phyloP scores from a whole-genome alignment of 225 moss, liverwort and hornwort genomes.

The Marchantia polymorpha region DNA sequence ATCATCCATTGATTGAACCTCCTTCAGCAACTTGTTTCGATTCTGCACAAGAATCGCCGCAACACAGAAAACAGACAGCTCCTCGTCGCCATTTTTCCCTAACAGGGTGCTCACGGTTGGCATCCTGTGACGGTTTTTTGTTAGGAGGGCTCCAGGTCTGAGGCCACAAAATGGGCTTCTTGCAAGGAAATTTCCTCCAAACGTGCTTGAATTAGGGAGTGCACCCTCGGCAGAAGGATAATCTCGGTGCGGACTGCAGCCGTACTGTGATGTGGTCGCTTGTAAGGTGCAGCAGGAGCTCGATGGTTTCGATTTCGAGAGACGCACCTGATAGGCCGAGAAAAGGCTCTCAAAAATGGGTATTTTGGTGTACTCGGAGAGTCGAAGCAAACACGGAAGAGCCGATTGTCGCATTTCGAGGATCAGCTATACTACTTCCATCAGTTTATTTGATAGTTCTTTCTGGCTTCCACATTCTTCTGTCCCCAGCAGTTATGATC shows the following conservation, averaged over 20 bases:
- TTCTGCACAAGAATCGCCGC: slow-evolving; percentile 51
- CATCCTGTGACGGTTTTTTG: slow-evolving; percentile 48
- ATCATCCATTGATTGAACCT: slow-evolving; percentile 55
- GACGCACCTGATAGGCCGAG: slow-evolving; percentile 87
- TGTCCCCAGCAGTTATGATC: too few species aligned
- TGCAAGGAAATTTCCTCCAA: slow-evolving; percentile 42
- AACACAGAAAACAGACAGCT: slow-evolving; percentile 53
- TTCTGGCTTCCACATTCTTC: too few species aligned
- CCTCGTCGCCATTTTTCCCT: slow-evolving; percentile 46
- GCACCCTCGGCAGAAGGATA: slow-evolving; percentile 4
- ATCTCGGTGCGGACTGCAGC: slow-evolving; percentile 24
- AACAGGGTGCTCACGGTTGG: slow-evolving; percentile 30
- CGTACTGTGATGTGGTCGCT: slow-evolving; percentile 13
- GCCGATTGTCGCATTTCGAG: too few species aligned
- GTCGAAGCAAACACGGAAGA: too few species aligned
- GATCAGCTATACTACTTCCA: too few species aligned
- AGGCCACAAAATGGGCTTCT: slow-evolving; percentile 79
- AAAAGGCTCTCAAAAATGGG: too few species aligned
- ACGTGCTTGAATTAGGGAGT: slow-evolving; percentile 15
- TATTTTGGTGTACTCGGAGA: too few species aligned
- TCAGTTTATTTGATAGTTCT: too few species aligned
- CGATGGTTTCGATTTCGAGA: slow-evolving; percentile 96
- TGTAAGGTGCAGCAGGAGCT: slow-evolving; percentile 49
- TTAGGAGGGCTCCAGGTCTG: slow-evolving; percentile 58
- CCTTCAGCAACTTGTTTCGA: slow-evolving; percentile 44